Percentiles rank a stretch among this genome's conserved stretches.
These are phyloP conservation scores for Aureobasidium leucospermi DNA, from an alignment of 2,329 filamentous ascomycete genomes.

Conservation along the genomic window DNA sequence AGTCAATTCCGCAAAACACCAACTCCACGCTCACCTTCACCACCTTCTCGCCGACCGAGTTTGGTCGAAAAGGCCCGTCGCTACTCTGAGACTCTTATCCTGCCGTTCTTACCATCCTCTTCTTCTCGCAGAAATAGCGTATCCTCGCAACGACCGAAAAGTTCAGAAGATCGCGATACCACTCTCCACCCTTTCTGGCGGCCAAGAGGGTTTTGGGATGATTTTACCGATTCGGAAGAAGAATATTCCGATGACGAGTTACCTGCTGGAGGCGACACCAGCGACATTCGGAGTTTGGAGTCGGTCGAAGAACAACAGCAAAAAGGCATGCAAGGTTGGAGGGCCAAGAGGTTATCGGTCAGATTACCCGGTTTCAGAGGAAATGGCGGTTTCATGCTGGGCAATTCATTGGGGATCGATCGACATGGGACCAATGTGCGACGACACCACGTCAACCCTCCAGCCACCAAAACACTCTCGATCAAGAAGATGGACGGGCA, in stretches of 20 bases:
- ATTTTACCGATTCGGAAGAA: slow-evolving; percentile 37
- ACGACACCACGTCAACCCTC: slow-evolving; percentile 29
- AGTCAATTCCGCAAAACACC: background rate
- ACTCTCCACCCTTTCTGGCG: slow-evolving; percentile 56
- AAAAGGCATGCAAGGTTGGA: background rate
- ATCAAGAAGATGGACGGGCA: background rate
- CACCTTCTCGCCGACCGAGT: slow-evolving; percentile 30
- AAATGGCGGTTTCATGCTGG: slow-evolving; percentile 41
- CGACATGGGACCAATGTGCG: slow-evolving; percentile 37
- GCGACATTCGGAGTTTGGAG: slow-evolving; percentile 26
- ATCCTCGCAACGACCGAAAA: slow-evolving; percentile 16
- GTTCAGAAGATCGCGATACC: slow-evolving; percentile 28
- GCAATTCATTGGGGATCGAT: slow-evolving; percentile 51
- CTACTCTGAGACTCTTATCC: slow-evolving; percentile 39
- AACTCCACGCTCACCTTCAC: background rate
- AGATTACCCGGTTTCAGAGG: slow-evolving; percentile 33
- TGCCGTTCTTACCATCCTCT: slow-evolving; percentile 29
- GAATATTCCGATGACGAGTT: slow-evolving; percentile 27
- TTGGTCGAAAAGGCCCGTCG: slow-evolving; percentile 38
- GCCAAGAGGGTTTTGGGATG: slow-evolving; percentile 57
- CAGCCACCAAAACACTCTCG: background rate
- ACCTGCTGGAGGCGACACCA: slow-evolving; percentile 41
- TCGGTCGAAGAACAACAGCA: background rate
- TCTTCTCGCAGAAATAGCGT: slow-evolving; percentile 15
- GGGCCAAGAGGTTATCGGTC: slow-evolving; percentile 26